Conservation (phyloP, 176 grass and related monocot genomes). For the Cenchrus purpureus region DNA sequence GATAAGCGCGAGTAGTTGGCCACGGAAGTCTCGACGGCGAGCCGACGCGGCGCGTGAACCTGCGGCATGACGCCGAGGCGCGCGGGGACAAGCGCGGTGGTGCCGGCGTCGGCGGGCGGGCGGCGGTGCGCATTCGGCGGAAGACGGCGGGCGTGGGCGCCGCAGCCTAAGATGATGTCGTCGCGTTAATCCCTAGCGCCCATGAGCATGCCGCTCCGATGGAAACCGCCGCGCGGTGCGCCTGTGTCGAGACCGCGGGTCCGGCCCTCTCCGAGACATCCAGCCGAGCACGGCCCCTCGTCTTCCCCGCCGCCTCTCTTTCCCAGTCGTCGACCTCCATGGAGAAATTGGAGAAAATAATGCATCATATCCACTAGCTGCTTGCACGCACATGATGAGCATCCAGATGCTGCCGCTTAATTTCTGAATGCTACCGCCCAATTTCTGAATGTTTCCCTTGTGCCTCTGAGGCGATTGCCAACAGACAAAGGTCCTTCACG, state of each 20-base stretch:
- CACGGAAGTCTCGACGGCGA: constrained; percentile 33
- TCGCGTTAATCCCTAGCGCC: no score
- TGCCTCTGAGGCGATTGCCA: no score
- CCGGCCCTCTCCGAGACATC: no score
- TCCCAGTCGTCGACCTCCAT: constrained; percentile 68
- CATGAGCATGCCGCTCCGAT: constrained; percentile 29
- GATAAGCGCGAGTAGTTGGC: constrained; percentile 59
- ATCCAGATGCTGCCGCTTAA: no score
- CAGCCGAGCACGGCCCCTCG: constrained; percentile 50
- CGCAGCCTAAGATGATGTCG: constrained; percentile 57
- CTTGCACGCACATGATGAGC: no score
- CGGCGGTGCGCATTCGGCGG: constrained; percentile 50
- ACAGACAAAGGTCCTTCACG: no score
- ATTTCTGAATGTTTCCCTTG: no score
- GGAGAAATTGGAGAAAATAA: no score
- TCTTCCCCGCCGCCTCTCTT: not conserved
- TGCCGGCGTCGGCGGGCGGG: constrained; percentile 64
- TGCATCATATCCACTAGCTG: no score
- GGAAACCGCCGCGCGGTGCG: constrained; percentile 50
- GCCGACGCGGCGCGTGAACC: constrained; percentile 55
- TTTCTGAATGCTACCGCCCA: no score
- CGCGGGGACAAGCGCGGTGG: constrained; percentile 54
- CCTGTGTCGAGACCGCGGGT: no score
- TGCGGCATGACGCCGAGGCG: constrained; percentile 45
- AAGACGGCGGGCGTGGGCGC: constrained; percentile 48